Conservation (phyloP, 169 alveolate species). For the Plasmodium ovale region DNA sequence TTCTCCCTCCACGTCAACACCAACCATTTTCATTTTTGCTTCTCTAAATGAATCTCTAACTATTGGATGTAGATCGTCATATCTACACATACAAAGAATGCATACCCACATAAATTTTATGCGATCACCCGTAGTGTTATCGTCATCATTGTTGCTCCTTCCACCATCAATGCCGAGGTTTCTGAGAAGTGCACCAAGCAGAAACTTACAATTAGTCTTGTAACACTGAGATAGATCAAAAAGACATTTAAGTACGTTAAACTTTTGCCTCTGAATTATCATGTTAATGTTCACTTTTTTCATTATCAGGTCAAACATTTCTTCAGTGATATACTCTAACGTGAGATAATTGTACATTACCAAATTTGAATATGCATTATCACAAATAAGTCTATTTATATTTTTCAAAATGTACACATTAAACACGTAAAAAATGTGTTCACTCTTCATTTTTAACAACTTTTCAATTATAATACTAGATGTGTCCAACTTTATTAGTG, state of each 20-base stretch:
- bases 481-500: conserved; percentile 22
- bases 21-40: no score
- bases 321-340: conserved; percentile 47
- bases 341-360: conserved; percentile 53
- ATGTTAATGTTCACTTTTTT: conserved; percentile 14
- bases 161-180: not conserved
- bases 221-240: conserved; percentile 53
- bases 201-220: conserved; percentile 30
- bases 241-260: conserved; percentile 23
- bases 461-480: conserved; percentile 70
- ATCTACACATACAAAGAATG: conserved; percentile 53
- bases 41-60: conserved; percentile 20
- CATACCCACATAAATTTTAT: conserved; percentile 59
- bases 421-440: conserved; percentile 58
- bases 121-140: not conserved
- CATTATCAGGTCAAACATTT: conserved; percentile 71
- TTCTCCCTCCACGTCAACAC: not conserved
- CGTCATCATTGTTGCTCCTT: not conserved
- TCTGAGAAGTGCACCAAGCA: conserved; percentile 11
- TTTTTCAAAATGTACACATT: conserved; percentile 42
- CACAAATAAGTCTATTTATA: conserved; percentile 46
- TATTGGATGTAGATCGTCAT: conserved; percentile 18
- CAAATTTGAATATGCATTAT: conserved; percentile 46
- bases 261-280: conserved; percentile 31
- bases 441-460: conserved; percentile 43